Evolutionary conservation across 192 early-diverging fungal species (phyloP).

Genomic region (Backusella parvicylindrica): DNA sequence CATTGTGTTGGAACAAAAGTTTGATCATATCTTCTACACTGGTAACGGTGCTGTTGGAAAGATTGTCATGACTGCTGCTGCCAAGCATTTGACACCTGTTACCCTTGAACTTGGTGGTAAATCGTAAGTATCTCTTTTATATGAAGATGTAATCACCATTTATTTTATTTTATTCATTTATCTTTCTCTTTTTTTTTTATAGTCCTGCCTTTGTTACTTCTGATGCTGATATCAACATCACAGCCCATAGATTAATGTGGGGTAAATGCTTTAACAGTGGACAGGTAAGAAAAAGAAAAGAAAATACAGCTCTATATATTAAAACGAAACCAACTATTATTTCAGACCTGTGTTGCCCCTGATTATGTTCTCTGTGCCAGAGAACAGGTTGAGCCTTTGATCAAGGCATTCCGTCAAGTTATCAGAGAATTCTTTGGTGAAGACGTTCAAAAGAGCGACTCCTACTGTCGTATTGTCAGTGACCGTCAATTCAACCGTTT

Average conservation of each 20-base stretch:
- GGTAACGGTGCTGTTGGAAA: slow-evolving; percentile 76
- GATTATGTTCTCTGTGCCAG: slow-evolving; percentile 79
- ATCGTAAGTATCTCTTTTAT: slow-evolving; percentile 26
- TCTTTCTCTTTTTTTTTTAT: no score
- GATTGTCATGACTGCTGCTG: slow-evolving; percentile 77
- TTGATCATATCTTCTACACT: slow-evolving; percentile 91
- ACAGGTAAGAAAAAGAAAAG: slow-evolving; percentile 58
- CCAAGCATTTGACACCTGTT: slow-evolving; percentile 74
- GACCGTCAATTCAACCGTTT: slow-evolving; percentile 71
- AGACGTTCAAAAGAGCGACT: slow-evolving; percentile 44
- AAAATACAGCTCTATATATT: no score
- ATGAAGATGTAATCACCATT: no score
- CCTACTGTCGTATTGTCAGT: slow-evolving; percentile 74
- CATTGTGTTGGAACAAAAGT: slow-evolving; percentile 49
- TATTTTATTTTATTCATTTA: no score
- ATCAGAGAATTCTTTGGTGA: slow-evolving; percentile 46
- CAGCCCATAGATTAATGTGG: slow-evolving; percentile 72
- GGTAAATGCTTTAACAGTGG: slow-evolving; percentile 81
- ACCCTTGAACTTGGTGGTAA: slow-evolving; percentile 97
- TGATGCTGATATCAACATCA: slow-evolving; percentile 52
- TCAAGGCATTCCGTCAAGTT: slow-evolving; percentile 48
- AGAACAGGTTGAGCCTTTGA: slow-evolving; percentile 53
- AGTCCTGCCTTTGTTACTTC: slow-evolving; percentile 61
- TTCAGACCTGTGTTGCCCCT: slow-evolving; percentile 82
- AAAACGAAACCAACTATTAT: no score